phyloP scores from a whole-genome alignment of 176 grass and related monocot species.

The Oryza glumipatula region DNA sequence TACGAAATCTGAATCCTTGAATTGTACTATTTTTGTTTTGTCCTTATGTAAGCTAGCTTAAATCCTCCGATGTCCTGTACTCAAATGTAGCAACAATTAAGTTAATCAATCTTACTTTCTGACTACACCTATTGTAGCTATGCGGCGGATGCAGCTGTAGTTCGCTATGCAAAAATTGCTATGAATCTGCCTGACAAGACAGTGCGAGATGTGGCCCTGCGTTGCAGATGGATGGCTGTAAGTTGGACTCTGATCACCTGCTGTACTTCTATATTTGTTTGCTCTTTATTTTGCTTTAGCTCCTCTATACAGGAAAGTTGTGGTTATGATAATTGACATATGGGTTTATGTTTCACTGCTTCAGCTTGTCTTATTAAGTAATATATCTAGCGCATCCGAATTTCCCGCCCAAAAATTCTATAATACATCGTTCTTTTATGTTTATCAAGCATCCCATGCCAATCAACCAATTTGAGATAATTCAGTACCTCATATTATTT shows the following conservation, averaged over 20 bases:
- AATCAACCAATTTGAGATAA: background rate
- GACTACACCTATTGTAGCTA: constrained; percentile 39
- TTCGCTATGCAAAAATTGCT: constrained; percentile 71
- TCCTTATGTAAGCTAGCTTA: background rate
- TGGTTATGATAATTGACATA: background rate
- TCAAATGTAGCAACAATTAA: constrained; percentile 1
- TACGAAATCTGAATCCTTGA: background rate
- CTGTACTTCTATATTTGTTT: constrained; percentile 6
- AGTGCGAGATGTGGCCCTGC: constrained; percentile 62
- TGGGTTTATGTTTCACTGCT: background rate
- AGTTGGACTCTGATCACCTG: constrained; percentile 37
- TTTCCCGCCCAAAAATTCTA: no score
- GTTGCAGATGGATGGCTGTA: constrained; percentile 67
- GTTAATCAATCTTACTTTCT: constrained; percentile 32
- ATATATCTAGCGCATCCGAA: background rate
- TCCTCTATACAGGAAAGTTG: background rate
- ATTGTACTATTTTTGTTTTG: background rate
- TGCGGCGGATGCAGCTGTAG: constrained; percentile 40
- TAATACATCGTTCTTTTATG: background rate
- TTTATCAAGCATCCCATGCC: background rate
- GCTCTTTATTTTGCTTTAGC: background rate
- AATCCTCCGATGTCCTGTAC: background rate
- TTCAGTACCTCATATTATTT: background rate
- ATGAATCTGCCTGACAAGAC: constrained; percentile 54
- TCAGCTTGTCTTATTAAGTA: constrained; percentile 19